A percentile compares a stretch with the other conserved stretches of the same genome.
Conservation (phyloP, 2,329 filamentous ascomycete genomes). For the Phoma herbarum region DNA sequence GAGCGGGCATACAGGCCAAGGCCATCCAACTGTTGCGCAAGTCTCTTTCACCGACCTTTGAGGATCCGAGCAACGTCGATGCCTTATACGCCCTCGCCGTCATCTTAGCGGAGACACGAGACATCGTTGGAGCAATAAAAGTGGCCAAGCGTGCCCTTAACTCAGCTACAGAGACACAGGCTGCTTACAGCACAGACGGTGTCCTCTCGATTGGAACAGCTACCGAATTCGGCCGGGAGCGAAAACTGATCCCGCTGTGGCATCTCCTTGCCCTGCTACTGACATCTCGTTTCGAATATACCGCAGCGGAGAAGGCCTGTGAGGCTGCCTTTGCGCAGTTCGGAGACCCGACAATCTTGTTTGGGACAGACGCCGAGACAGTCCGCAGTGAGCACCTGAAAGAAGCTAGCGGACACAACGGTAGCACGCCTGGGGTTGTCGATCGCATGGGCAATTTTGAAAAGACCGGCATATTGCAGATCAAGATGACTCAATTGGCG, state of each 20-base stretch:
- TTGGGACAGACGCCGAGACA: conserved; percentile 60
- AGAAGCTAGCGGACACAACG: conserved; percentile 29
- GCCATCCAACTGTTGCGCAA: conserved; percentile 79
- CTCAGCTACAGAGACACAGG: conserved; percentile 55
- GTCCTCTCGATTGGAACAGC: conserved; percentile 38
- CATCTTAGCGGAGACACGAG: conserved; percentile 87
- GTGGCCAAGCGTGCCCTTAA: conserved; percentile 80
- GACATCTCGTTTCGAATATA: conserved; percentile 85
- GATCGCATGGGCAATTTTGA: conserved; percentile 85
- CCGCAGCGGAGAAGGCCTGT: conserved; percentile 81
- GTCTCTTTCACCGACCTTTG: conserved; percentile 73
- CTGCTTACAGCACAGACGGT: conserved; percentile 43
- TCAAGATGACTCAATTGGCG: conserved; percentile 93
- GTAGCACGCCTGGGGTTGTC: conserved; percentile 62
- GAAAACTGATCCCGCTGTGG: conserved; percentile 81
- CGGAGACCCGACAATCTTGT: conserved; percentile 73
- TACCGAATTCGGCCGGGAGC: conserved; percentile 60
- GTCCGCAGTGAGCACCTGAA: conserved; percentile 75
- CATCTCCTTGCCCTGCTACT: conserved; percentile 87
- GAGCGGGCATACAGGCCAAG: conserved; percentile 77
- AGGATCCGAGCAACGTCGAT: conserved; percentile 73
- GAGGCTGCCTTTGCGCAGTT: conserved; percentile 94
- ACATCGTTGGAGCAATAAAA: conserved; percentile 81
- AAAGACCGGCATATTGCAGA: conserved; percentile 86
- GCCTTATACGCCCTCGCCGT: conserved; percentile 82